These are phyloP conservation scores for Skeletonema grethae DNA, from an alignment of 108 stramenopile species.

Conservation along the genomic window DNA sequence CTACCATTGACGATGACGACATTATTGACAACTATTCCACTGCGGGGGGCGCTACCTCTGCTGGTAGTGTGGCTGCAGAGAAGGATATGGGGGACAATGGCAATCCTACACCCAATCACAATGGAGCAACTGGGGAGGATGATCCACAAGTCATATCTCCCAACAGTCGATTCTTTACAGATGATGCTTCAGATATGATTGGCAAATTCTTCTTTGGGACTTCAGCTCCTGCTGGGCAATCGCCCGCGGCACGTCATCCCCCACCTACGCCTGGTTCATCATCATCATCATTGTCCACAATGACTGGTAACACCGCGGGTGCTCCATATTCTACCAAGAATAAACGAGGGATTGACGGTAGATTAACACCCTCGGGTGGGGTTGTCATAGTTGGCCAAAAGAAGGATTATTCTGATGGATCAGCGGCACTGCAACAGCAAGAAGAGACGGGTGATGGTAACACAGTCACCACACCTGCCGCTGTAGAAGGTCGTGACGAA, in stretches of 20 bases:
- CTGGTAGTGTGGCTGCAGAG: neutral
- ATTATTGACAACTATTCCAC: neutral
- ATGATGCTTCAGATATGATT: conserved; percentile 45
- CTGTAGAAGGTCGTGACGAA: neutral
- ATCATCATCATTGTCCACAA: neutral
- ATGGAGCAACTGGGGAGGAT: conserved; percentile 2
- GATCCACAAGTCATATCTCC: conserved; percentile 4
- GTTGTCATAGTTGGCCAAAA: neutral
- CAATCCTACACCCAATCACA: neutral
- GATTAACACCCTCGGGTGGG: neutral
- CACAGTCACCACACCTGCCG: neutral
- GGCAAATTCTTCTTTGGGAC: conserved; percentile 43
- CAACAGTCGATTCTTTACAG: conserved; percentile 30
- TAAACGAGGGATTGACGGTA: neutral
- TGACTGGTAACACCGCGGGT: neutral
- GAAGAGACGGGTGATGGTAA: neutral
- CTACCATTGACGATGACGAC: conserved; percentile 36
- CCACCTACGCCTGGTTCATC: neutral
- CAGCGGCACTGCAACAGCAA: neutral
- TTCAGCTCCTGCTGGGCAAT: neutral
- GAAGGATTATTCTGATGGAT: neutral
- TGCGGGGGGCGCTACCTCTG: neutral
- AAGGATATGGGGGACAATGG: neutral
- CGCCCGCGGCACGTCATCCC: neutral
- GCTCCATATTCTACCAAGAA: conserved; percentile 2